Percentiles rank a stretch among this genome's conserved stretches.
These are phyloP conservation scores for Ascochyta rabiei DNA, from an alignment of 2,329 filamentous ascomycete genomes.

Conservation along the genomic window DNA sequence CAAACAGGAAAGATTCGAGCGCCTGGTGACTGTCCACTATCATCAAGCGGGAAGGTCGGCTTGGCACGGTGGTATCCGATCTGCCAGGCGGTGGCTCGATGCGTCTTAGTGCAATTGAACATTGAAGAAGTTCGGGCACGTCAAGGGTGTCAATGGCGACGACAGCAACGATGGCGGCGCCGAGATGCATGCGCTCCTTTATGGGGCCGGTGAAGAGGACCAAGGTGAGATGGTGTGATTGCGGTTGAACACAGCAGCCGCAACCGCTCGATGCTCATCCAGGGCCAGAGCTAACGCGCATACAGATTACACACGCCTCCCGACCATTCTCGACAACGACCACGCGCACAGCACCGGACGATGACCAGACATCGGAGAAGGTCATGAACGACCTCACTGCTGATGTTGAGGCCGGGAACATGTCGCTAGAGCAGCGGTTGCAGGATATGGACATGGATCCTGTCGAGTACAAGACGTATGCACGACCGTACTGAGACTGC, in stretches of 20 bases:
- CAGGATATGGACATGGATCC: constrained; percentile 36
- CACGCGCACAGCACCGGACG: constrained; percentile 28
- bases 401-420: constrained; percentile 28
- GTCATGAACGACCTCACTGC: constrained; percentile 22
- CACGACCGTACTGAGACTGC: background rate
- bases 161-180: constrained; percentile 51
- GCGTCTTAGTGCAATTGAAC: constrained; percentile 28
- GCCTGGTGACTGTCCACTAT: constrained; percentile 24
- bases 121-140: constrained; percentile 27
- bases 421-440: constrained; percentile 36
- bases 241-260: background rate
- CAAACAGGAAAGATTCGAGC: background rate
- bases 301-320: constrained; percentile 34
- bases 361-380: constrained; percentile 19
- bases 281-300: constrained; percentile 22
- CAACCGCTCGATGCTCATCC: background rate
- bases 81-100: constrained; percentile 36
- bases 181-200: constrained; percentile 52
- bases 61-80: constrained; percentile 39
- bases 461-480: constrained; percentile 39
- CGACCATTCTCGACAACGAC: constrained; percentile 33
- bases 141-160: constrained; percentile 14
- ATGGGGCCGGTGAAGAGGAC: constrained; percentile 51
- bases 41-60: constrained; percentile 34
- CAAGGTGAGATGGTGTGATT: constrained; percentile 40